Percentiles rank a stretch among this genome's conserved stretches.
phyloP scores from a whole-genome alignment of 208 protist species.

The Endotrypanum monterogeii region DNA sequence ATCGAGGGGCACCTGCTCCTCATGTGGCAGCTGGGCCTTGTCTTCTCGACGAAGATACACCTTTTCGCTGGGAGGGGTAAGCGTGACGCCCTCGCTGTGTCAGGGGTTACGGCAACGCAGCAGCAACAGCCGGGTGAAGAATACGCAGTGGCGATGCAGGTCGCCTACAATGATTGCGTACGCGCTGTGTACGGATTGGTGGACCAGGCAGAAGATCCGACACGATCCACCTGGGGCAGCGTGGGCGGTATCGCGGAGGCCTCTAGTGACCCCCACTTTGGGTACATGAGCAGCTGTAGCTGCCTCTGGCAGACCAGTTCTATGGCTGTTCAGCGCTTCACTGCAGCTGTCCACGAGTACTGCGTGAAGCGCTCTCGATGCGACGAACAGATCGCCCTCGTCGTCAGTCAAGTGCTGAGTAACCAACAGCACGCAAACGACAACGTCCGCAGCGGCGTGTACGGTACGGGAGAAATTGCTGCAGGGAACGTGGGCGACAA shows the following conservation, averaged over 20 bases:
- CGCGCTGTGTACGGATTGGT: slow-evolving; percentile 15
- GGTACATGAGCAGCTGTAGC: neutral
- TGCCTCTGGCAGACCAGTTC: slow-evolving; percentile 57
- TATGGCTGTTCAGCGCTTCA: slow-evolving; percentile 42
- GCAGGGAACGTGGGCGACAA: neutral
- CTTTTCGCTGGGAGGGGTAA: slow-evolving; percentile 14
- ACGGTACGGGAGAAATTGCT: neutral
- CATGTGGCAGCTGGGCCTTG: slow-evolving; percentile 47
- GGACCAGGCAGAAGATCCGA: slow-evolving; percentile 1
- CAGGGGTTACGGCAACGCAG: slow-evolving; percentile 13
- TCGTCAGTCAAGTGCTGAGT: slow-evolving; percentile 69
- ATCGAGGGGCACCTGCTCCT: slow-evolving; percentile 60
- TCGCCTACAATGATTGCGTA: slow-evolving; percentile 55
- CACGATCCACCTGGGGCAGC: neutral
- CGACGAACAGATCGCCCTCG: slow-evolving; percentile 71
- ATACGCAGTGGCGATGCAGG: slow-evolving; percentile 43
- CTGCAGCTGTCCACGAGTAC: slow-evolving; percentile 48
- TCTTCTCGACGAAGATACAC: slow-evolving; percentile 37
- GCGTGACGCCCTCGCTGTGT: slow-evolving; percentile 1
- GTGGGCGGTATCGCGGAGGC: neutral
- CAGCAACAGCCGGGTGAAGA: slow-evolving; percentile 34
- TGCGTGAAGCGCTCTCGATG: slow-evolving; percentile 36
- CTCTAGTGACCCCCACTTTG: neutral
- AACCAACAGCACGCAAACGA: slow-evolving; percentile 43
- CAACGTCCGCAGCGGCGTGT: slow-evolving; percentile 3